Evolutionary conservation across 2,329 filamentous ascomycete species (phyloP).

Genomic region (Calonectria pauciramosa): DNA sequence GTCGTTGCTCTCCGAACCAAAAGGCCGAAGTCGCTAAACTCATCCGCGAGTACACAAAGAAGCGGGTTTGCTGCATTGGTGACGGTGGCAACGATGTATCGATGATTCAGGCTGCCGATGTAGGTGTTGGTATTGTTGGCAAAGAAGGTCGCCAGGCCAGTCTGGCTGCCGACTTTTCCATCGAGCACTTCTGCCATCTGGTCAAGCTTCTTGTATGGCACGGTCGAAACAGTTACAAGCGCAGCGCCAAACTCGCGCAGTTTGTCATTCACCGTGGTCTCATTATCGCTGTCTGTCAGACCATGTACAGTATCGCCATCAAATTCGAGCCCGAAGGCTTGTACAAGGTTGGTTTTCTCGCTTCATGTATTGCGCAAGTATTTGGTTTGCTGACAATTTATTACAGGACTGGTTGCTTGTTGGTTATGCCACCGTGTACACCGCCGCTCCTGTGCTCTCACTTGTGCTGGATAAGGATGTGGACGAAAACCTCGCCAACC

Average conservation of each 20-base stretch:
- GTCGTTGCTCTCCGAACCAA: slow-evolving; percentile 95
- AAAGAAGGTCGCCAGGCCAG: slow-evolving; percentile 97
- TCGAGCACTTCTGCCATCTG: slow-evolving; percentile 94
- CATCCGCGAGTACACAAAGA: slow-evolving; percentile 92
- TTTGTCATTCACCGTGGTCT: slow-evolving; percentile 98
- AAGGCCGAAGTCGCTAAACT: slow-evolving; percentile 94
- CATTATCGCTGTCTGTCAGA: slow-evolving; percentile 96
- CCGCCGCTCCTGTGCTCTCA: slow-evolving; percentile 91
- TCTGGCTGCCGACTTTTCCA: slow-evolving; percentile 95
- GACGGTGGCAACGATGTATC: slow-evolving; percentile 98
- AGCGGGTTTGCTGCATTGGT: slow-evolving; percentile 96
- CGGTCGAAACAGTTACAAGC: slow-evolving; percentile 96
- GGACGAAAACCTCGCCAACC: slow-evolving; percentile 90
- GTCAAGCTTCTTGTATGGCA: slow-evolving; percentile 99
- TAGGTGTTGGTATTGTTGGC: slow-evolving; percentile 97
- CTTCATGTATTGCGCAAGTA: neutral
- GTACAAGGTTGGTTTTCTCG: slow-evolving; percentile 72
- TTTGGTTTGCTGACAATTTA: slow-evolving; percentile 35
- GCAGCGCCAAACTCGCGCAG: slow-evolving; percentile 93
- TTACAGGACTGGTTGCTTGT: slow-evolving; percentile 90
- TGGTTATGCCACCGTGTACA: slow-evolving; percentile 96
- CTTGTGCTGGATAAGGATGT: slow-evolving; percentile 96
- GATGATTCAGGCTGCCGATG: slow-evolving; percentile 99
- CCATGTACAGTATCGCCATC: slow-evolving; percentile 95
- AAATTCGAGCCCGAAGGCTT: slow-evolving; percentile 94